These are phyloP conservation scores for Acorus calamus DNA, from an alignment of 106 monocot genomes.

Conservation along the genomic window DNA sequence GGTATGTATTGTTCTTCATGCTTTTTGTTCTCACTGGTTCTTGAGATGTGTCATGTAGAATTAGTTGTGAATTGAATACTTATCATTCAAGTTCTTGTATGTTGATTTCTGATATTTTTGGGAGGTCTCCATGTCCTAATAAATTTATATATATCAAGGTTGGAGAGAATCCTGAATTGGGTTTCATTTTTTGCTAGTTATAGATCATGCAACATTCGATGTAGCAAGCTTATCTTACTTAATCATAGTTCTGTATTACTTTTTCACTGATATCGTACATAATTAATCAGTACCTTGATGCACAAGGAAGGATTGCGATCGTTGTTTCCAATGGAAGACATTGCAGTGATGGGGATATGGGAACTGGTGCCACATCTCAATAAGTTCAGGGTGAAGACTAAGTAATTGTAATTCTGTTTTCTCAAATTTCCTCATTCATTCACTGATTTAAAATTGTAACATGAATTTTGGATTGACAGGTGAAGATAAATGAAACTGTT, in stretches of 20 bases:
- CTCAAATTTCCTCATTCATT: neutral
- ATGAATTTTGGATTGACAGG: conserved; percentile 29
- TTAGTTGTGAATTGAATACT: no score
- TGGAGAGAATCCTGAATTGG: no score
- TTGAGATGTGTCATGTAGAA: no score
- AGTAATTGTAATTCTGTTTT: conserved; percentile 6
- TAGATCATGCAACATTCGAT: no score
- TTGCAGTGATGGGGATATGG: conserved; percentile 93
- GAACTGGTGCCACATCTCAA: conserved; percentile 77
- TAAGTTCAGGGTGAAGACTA: conserved; percentile 51
- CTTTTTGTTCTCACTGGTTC: no score
- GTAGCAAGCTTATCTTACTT: no score
- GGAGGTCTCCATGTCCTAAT: no score
- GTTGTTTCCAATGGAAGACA: conserved; percentile 91
- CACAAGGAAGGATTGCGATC: conserved; percentile 56
- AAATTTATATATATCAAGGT: no score
- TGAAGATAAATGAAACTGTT: conserved; percentile 43
- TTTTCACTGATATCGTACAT: neutral
- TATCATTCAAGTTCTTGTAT: no score
- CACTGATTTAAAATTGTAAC: conserved; percentile 6
- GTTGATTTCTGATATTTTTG: no score
- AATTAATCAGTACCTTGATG: conserved; percentile 52
- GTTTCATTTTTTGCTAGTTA: no score
- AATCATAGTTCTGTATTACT: neutral
- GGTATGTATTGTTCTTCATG: no score